phyloP scores from a whole-genome alignment of 2,329 filamentous ascomycete species.

The Alternaria alternata region DNA sequence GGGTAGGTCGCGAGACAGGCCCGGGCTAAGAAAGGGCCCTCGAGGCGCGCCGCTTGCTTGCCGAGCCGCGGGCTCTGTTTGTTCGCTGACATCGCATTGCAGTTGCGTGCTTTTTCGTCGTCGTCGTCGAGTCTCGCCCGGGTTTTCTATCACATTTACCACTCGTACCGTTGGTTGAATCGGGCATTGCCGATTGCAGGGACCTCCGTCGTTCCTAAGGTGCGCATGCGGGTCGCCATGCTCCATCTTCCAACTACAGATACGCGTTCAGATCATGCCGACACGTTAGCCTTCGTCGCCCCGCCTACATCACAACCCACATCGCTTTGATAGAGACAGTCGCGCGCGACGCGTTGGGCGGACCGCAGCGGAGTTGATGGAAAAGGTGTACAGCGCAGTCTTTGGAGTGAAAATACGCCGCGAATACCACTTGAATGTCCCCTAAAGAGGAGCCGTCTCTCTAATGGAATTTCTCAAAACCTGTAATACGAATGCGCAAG shows the following conservation, averaged over 20 bases:
- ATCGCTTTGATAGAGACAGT: constrained; percentile 20
- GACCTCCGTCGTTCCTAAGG: neutral
- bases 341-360: constrained; percentile 22
- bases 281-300: constrained; percentile 23
- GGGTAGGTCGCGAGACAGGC: neutral
- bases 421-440: constrained; percentile 50
- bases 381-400: constrained; percentile 45
- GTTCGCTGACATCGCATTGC: neutral
- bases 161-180: neutral
- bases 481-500: constrained; percentile 51
- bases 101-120: neutral
- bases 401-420: constrained; percentile 46
- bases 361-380: constrained; percentile 46
- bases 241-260: constrained; percentile 24
- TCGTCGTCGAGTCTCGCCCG: neutral
- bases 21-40: neutral
- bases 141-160: neutral
- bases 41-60: neutral
- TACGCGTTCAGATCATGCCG: constrained; percentile 35
- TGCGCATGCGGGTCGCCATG: constrained; percentile 36
- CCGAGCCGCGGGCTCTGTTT: neutral
- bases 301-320: constrained; percentile 5
- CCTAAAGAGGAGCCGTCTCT: constrained; percentile 44
- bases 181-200: neutral
- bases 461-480: constrained; percentile 52